These are phyloP conservation scores for Saccharomyces jurei DNA, from an alignment of 805 yeast genomes.

Conservation along the genomic window DNA sequence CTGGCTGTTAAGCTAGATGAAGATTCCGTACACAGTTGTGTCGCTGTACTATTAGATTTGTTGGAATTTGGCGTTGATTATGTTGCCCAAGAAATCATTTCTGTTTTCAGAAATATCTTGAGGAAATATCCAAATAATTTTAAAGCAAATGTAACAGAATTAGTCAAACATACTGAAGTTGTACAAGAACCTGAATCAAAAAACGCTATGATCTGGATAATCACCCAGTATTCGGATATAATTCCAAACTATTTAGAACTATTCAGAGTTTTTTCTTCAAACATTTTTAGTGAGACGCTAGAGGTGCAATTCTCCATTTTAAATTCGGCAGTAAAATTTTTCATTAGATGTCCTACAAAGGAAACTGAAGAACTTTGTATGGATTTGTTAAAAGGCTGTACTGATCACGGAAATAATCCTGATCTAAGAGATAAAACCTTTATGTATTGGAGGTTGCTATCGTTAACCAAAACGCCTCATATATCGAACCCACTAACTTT, in stretches of 20 bases:
- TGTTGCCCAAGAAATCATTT: slow-evolving; percentile 70
- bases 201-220: slow-evolving; percentile 72
- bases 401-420: slow-evolving; percentile 71
- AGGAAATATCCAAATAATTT: slow-evolving; percentile 64
- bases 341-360: slow-evolving; percentile 45
- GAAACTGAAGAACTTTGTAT: slow-evolving; percentile 51
- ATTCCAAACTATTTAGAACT: slow-evolving; percentile 29
- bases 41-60: slow-evolving; percentile 51
- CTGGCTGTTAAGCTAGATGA: slow-evolving; percentile 66
- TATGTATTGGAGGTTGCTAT: slow-evolving; percentile 76
- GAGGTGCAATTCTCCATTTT: slow-evolving; percentile 69
- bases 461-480: slow-evolving; percentile 25
- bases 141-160: slow-evolving; percentile 35
- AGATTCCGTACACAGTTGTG: slow-evolving; percentile 52
- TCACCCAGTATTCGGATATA: slow-evolving; percentile 58
- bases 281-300: slow-evolving; percentile 51
- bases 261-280: slow-evolving; percentile 31
- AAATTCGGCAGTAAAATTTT: slow-evolving; percentile 67
- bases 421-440: slow-evolving; percentile 81
- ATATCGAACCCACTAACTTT: slow-evolving; percentile 30
- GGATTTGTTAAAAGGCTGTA: slow-evolving; percentile 52
- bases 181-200: slow-evolving; percentile 75
- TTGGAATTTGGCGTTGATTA: slow-evolving; percentile 59
- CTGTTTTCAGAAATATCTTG: slow-evolving; percentile 68
- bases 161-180: slow-evolving; percentile 39